Base-by-base conservation (phyloP, 352 stramenopile species). In the Aphanomyces invadans region DNA sequence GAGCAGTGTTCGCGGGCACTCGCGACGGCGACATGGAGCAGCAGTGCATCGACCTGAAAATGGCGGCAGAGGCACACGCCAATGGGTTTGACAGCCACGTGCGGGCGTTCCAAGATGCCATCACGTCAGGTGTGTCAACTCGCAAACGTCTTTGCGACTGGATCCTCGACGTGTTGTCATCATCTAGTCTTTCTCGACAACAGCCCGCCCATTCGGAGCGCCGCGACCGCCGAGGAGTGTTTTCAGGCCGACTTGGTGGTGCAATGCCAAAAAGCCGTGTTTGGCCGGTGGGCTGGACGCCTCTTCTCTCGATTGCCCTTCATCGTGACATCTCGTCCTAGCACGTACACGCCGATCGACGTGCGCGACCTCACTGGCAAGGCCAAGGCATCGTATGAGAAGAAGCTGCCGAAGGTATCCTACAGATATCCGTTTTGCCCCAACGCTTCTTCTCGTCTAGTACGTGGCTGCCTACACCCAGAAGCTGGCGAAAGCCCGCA, bases 221-320 rank as follows among this genome's bases (percentile, higher is more conserved):
- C 15, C 19, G 60, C 53, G 17, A 11, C 15, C 5, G 31, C 36
- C 1, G 53, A 67, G 10, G 60, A 67, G 15, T 26, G 5, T 3
- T 26, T 44, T 3, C 60, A 67, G 23, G 5, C 19, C 33, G 42
- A 67, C 9, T 11, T 67, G 11, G 42, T 67, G 45, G 19, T 28
- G 28, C 42, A 67, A 44, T 57, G 42, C 26, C 60, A 67, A 67
- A 67, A 67, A 31, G 26, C 60, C 11, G 60, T 32, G 7, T 67
- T 59, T 59, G 60, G 60, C 29, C 60, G 60, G 60, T 67, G 42
- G 10, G 29, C 11, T 25, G n/a, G 19, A 39, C 21, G 9, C 11
- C 51, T n/a, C n/a, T n/a, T n/a, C n/a, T n/a, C n/a, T n/a, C n/a
- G n/a, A 25, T n/a, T 11, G 21, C 38, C 3, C 26, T 9, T 7